These are phyloP conservation scores for Claviceps maximensis DNA, from an alignment of 2,329 filamentous ascomycete genomes.

Conservation along the genomic window DNA sequence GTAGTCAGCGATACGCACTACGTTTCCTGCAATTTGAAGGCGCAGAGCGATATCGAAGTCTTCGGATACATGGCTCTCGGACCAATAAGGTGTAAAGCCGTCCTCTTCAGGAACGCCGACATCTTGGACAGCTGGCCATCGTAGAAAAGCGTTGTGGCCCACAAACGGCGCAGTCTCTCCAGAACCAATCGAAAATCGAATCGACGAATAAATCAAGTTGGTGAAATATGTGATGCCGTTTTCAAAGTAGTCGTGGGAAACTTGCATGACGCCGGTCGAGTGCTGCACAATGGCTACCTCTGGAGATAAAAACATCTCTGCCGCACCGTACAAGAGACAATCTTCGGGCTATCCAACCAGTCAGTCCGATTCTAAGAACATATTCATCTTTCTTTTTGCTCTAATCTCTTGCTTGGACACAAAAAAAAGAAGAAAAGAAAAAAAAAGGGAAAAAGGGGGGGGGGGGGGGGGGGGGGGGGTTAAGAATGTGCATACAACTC, in stretches of 20 bases:
- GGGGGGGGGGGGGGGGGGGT: neutral
- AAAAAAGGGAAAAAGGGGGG: neutral
- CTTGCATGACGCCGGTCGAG: conserved; percentile 64
- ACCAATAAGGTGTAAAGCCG: conserved; percentile 57
- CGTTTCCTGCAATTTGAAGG: conserved; percentile 54
- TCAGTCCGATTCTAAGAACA: neutral
- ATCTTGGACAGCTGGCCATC: conserved; percentile 40
- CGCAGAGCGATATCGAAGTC: conserved; percentile 67
- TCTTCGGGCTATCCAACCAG: conserved; percentile 33
- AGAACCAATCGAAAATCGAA: conserved; percentile 55
- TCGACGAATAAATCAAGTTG: conserved; percentile 62
- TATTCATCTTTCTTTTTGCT: neutral
- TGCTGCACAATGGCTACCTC: conserved; percentile 62
- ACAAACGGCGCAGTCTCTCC: conserved; percentile 66
- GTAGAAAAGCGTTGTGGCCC: conserved; percentile 63
- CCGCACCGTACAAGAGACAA: conserved; percentile 55
- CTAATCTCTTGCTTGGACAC: neutral
- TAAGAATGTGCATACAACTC: conserved; percentile 27
- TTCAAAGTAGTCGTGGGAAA: conserved; percentile 60
- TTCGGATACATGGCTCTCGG: conserved; percentile 61
- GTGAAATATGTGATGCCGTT: conserved; percentile 66
- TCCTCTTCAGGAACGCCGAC: conserved; percentile 19
- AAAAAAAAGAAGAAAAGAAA: too few relatives aligned
- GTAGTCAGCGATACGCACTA: conserved; percentile 56
- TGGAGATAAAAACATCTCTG: conserved; percentile 57